These are phyloP conservation scores for Epichloe coenophiala DNA, from an alignment of 2,329 filamentous ascomycete species.

Conservation along the genomic window DNA sequence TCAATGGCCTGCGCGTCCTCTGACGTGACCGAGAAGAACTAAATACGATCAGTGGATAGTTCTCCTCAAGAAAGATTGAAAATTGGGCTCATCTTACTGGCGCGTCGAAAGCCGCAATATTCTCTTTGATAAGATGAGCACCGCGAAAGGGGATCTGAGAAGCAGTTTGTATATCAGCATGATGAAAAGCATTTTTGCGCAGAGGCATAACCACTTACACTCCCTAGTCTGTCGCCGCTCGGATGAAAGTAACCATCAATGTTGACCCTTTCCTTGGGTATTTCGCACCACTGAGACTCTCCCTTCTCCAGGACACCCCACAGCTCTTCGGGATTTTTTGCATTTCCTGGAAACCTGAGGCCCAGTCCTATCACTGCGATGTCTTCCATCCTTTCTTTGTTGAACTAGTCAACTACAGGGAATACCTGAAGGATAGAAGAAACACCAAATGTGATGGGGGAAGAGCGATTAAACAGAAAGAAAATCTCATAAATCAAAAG, in stretches of 20 bases:
- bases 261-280: constrained; percentile 35
- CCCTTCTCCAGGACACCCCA: constrained; percentile 34
- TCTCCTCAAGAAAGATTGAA: neutral
- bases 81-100: constrained; percentile 20
- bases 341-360: constrained; percentile 37
- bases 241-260: constrained; percentile 41
- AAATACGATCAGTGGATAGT: neutral
- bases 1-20: constrained; percentile 40
- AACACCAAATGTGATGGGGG: neutral
- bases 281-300: constrained; percentile 34
- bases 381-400: constrained; percentile 17
- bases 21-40: constrained; percentile 38
- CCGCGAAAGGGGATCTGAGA: constrained; percentile 32
- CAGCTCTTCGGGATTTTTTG: constrained; percentile 28
- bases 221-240: constrained; percentile 33
- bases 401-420: neutral
- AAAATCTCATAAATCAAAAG: neutral
- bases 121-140: constrained; percentile 35
- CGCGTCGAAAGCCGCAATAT: constrained; percentile 35
- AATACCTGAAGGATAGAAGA: neutral
- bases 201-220: constrained; percentile 20
- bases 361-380: constrained; percentile 39
- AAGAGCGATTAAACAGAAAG: neutral
- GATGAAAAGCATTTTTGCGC: neutral
- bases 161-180: constrained; percentile 3